A percentile compares a stretch with the other conserved stretches of the same genome.
These are phyloP conservation scores for Podospora pseudoanserina DNA, from an alignment of 495 filamentous ascomycete species.

Conservation along the genomic window DNA sequence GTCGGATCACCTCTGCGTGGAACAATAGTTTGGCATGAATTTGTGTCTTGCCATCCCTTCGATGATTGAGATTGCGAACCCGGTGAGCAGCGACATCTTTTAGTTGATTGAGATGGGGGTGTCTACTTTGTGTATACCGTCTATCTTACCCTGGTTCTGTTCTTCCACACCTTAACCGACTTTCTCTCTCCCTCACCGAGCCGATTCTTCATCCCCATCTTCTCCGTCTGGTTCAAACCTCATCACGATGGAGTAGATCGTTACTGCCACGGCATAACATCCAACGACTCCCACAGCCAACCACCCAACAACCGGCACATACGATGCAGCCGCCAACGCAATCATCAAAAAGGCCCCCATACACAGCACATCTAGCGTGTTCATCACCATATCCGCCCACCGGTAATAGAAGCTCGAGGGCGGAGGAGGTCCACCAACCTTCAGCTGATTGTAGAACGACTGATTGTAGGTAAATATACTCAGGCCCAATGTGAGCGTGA, in stretches of 20 bases:
- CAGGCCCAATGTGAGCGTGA: background rate
- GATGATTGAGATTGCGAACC: background rate
- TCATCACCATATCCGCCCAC: constrained; percentile 1
- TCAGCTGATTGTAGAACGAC: background rate
- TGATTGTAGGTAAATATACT: background rate
- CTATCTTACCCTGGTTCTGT: background rate
- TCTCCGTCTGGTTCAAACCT: background rate
- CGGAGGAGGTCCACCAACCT: background rate
- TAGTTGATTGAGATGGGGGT: too few relatives aligned
- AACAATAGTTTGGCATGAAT: too few relatives aligned
- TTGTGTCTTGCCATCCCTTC: too few relatives aligned
- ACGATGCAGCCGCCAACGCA: background rate
- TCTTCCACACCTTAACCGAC: background rate
- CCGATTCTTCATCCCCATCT: background rate
- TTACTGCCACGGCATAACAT: background rate
- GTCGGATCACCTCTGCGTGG: background rate
- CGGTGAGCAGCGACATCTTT: too few relatives aligned
- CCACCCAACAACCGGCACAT: background rate
- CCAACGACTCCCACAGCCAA: background rate
- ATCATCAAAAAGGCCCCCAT: background rate
- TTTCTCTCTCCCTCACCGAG: background rate
- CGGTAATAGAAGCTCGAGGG: background rate
- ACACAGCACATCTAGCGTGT: background rate
- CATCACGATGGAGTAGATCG: background rate
- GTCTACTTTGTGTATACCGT: background rate